Percentiles rank a stretch among this genome's conserved stretches.
These are phyloP conservation scores for Chalaropsis ovoidea DNA, from an alignment of 2,329 filamentous ascomycete species.

Conservation along the genomic window DNA sequence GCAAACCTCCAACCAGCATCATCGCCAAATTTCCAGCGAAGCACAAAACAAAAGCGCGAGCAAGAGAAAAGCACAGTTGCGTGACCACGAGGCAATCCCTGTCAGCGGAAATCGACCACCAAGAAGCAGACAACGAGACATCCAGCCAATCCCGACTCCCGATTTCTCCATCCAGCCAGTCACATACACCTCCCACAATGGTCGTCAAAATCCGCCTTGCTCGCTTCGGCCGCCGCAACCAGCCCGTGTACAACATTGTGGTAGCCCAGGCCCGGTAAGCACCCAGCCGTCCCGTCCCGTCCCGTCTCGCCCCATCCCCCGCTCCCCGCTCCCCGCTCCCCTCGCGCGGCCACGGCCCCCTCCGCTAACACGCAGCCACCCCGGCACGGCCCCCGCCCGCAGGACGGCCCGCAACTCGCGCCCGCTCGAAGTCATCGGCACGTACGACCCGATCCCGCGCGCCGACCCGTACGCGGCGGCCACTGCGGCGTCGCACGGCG, in stretches of 20 bases:
- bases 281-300: conserved; percentile 15
- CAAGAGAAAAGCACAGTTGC: not conserved
- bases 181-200: conserved; percentile 45
- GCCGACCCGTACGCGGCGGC: conserved; percentile 49
- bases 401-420: conserved; percentile 79
- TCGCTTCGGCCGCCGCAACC: conserved; percentile 78
- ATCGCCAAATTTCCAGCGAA: conserved; percentile 1
- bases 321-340: too few species aligned
- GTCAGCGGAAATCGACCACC: not conserved
- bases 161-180: not conserved
- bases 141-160: not conserved
- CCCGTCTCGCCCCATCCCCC: too few species aligned
- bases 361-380: not conserved
- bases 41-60: not conserved
- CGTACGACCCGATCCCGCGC: conserved; percentile 60
- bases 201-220: conserved; percentile 89
- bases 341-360: too few species aligned
- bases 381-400: conserved; percentile 23
- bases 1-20: conserved; percentile 10
- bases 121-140: not conserved
- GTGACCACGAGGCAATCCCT: not conserved
- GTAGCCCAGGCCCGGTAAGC: conserved; percentile 79
- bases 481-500: conserved; percentile 40
- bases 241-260: conserved; percentile 96
- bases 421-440: conserved; percentile 85